These are phyloP conservation scores for Marchantia polymorpha DNA, from an alignment of 225 moss, liverwort and hornwort genomes.

Conservation along the genomic window DNA sequence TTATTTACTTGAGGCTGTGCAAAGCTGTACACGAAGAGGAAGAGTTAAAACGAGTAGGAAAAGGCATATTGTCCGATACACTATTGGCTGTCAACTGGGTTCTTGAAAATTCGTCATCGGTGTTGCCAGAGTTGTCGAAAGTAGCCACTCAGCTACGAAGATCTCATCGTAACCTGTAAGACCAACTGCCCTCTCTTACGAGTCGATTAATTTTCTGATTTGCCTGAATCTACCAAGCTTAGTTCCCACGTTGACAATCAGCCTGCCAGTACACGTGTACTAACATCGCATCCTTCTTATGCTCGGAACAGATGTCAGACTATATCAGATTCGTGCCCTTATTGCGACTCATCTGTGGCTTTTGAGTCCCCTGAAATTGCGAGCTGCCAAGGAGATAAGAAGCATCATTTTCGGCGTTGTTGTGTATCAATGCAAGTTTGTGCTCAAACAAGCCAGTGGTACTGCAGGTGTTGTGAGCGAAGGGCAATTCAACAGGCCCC, in stretches of 20 bases:
- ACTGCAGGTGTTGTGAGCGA: constrained; percentile 84
- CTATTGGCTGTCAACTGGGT: constrained; percentile 67
- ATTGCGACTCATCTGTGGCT: constrained; percentile 54
- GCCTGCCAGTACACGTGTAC: neutral
- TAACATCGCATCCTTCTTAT: neutral
- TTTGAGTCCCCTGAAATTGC: constrained; percentile 44
- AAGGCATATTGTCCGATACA: constrained; percentile 39
- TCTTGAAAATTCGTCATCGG: constrained; percentile 46
- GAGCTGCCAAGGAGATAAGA: constrained; percentile 23
- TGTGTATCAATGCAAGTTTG: constrained; percentile 61
- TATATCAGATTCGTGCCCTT: constrained; percentile 50
- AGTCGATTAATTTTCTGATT: neutral
- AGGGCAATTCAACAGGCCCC: constrained; percentile 64
- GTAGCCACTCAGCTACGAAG: constrained; percentile 44
- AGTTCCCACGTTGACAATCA: neutral
- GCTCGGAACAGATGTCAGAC: neutral
- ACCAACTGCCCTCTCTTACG: neutral
- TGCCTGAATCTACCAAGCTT: neutral
- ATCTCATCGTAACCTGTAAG: constrained; percentile 52
- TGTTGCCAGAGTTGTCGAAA: constrained; percentile 55
- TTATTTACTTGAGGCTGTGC: constrained; percentile 49
- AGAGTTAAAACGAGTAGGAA: constrained; percentile 37
- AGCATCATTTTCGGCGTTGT: constrained; percentile 44
- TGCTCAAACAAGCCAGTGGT: constrained; percentile 66
- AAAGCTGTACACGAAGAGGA: constrained; percentile 40